A percentile compares a stretch with the other conserved stretches of the same genome.
Conservation (phyloP, 2,329 filamentous ascomycete species). For the Trichoderma aggressivum region DNA sequence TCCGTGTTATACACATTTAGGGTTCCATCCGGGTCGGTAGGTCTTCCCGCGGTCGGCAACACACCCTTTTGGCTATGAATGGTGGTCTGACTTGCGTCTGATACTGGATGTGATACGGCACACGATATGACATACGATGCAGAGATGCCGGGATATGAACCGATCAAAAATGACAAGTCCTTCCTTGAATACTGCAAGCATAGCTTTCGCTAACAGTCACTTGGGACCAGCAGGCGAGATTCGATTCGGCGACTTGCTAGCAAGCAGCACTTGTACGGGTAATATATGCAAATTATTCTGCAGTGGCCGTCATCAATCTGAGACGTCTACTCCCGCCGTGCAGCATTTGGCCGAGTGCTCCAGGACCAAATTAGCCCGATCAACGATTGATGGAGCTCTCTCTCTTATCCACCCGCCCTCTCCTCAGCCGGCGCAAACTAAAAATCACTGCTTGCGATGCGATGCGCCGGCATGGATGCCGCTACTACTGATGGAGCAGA, state of each 20-base stretch:
- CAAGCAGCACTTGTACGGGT: neutral
- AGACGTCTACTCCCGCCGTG: neutral
- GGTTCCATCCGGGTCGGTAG: neutral
- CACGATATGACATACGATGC: neutral
- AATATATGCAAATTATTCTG: neutral
- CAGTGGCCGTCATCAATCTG: neutral
- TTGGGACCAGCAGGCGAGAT: neutral
- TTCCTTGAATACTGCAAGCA: neutral
- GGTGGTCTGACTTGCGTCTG: neutral
- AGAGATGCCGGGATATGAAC: neutral
- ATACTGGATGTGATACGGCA: neutral
- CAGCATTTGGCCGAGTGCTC: neutral
- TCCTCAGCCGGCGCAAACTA: neutral
- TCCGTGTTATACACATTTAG: neutral
- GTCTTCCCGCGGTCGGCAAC: neutral
- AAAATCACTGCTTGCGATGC: neutral
- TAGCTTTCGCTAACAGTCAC: neutral
- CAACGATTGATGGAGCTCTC: constrained; percentile 6
- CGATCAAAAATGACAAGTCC: neutral
- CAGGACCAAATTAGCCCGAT: neutral
- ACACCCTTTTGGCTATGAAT: neutral
- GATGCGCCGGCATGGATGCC: neutral
- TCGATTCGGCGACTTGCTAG: neutral
- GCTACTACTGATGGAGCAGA: constrained; percentile 2
- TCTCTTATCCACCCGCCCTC: neutral